Evolutionary conservation across 2,329 filamentous ascomycete genomes (phyloP), one percentile per base, ranked within the genome.

Genomic region (Stagonosporopsis rhizophila): DNA sequence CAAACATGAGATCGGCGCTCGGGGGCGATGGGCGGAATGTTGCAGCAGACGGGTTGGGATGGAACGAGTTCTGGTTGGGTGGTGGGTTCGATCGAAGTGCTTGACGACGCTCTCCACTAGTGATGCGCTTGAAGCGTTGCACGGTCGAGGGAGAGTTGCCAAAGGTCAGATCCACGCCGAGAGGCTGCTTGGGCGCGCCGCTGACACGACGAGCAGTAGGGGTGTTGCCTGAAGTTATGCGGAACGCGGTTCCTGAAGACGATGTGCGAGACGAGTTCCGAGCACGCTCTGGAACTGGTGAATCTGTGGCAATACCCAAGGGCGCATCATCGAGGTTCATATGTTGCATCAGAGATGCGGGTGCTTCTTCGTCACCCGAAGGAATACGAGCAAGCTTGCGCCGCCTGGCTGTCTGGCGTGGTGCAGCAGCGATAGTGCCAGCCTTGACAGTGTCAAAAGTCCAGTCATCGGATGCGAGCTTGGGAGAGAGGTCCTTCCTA

Each of bases 71-170:
- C 19, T 46, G 49, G 38, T 62, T 58, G 34, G 45, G 41, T 0
- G 67, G 55, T 22, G 71, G 68, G 45, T 75, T 75, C 6, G 73
- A 74, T 25, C 61, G 66, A 15, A 71, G 62, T 14, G 72, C 71
- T 35, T 64, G 61, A 28, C 71, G 67, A 19, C 71, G 69, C 45
- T 76, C 72, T 81, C 80, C 73, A 67, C 91, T 90, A 0, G 93
- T 95, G 0, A 96, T 92, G 22, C 94, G 87, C 61, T 91, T 90
- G 80, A 97, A 98, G 48, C 96, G 88, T 51, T 93, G 89, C 64
- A 96, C 91, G 15, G 93, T 96, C 1, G 94, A 97, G 1, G 91
- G 91, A 7, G 89, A 90, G 75, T 98, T 98, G 47, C 94, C 95
- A 77, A 96, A 98, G 6, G 89, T 96, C 81, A 96, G 88, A 69